Evolutionary conservation across 2,329 filamentous ascomycete species (phyloP), one percentile per base, ranked within the genome.

Genomic region (Xylariaceae sp.): DNA sequence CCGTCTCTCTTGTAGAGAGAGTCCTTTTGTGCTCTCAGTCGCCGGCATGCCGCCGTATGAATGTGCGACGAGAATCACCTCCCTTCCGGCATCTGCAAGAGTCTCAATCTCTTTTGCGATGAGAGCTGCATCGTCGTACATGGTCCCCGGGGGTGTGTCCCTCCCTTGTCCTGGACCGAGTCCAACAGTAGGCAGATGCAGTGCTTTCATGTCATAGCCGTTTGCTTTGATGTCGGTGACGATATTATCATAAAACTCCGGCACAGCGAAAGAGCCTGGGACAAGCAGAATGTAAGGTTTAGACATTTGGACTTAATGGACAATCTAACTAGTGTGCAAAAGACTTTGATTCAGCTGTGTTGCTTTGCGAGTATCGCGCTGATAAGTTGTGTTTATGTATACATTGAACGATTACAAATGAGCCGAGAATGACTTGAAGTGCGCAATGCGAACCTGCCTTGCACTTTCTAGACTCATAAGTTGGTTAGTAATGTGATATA

Each of bases 81-180:
- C 61, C 37, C 57, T 63, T 7, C 62, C 64, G 9, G 55, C 55
- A 13, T 72, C 70, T 7, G 76, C 72, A 4, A 76, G 69, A 4
- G 59, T 45, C 11, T 69, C 59, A 16, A 76, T 55, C 3, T 70
- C 58, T 4, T 66, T 50, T 4, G 62, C 65, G 10, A 75, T 66
- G 9, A 65, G 56, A 0, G 67, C 65, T 15, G 72, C 66, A 43
- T 76, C 71, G 4, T 72, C 71, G 27, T 71, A 69, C 50, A 70
- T 67, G 13, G 64, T 61, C 6, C 64, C 46, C 13, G 57, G 55
- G 29, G 51, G 33, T 32, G 33, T 54, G 7, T 49, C 33, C 6
- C 44, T 50, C 6, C 36, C 41, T 9, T 40, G 27, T 10, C 51
- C 49, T 4, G 27, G 33, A 9, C 42, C 58, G 8, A 51, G 45